Percentiles rank a stretch among this genome's conserved stretches.
Conservation (phyloP, 2,329 filamentous ascomycete genomes). For the Tolypocladium ophioglossoides region DNA sequence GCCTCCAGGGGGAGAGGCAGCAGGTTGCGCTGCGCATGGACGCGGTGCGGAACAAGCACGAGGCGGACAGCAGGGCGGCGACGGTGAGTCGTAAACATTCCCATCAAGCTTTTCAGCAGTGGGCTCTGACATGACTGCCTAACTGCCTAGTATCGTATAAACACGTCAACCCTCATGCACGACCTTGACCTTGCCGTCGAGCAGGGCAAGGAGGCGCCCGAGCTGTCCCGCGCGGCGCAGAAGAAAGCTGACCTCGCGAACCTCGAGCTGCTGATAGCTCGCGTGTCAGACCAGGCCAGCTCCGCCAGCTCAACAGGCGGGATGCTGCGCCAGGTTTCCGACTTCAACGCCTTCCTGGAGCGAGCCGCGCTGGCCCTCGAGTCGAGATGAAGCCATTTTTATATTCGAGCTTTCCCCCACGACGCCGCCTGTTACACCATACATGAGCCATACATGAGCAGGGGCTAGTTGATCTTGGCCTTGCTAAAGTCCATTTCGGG, state of each 20-base stretch:
- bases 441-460: too few species aligned
- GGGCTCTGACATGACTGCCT: background rate
- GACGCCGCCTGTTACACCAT: background rate
- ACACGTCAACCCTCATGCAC: slow-evolving; percentile 48
- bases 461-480: slow-evolving; percentile 48
- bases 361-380: slow-evolving; percentile 48
- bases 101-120: too few species aligned
- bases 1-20: slow-evolving; percentile 47
- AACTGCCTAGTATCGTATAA: slow-evolving; percentile 29
- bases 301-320: slow-evolving; percentile 38
- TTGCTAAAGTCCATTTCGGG: slow-evolving; percentile 65
- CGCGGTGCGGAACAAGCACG: slow-evolving; percentile 48
- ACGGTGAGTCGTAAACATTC: slow-evolving; percentile 27
- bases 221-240: slow-evolving; percentile 32
- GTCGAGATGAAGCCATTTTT: slow-evolving; percentile 18
- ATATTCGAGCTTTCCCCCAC: background rate
- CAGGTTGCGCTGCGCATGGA: slow-evolving; percentile 54
- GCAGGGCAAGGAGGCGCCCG: slow-evolving; percentile 36
- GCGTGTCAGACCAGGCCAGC: slow-evolving; percentile 42
- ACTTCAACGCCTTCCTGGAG: slow-evolving; percentile 55
- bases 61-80: slow-evolving; percentile 39
- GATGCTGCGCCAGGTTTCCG: slow-evolving; percentile 42
- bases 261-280: slow-evolving; percentile 45
- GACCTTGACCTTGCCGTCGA: slow-evolving; percentile 50
- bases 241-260: slow-evolving; percentile 43